These are phyloP conservation scores for Beauveria varroae DNA, from an alignment of 2,329 filamentous ascomycete species.

Conservation along the genomic window DNA sequence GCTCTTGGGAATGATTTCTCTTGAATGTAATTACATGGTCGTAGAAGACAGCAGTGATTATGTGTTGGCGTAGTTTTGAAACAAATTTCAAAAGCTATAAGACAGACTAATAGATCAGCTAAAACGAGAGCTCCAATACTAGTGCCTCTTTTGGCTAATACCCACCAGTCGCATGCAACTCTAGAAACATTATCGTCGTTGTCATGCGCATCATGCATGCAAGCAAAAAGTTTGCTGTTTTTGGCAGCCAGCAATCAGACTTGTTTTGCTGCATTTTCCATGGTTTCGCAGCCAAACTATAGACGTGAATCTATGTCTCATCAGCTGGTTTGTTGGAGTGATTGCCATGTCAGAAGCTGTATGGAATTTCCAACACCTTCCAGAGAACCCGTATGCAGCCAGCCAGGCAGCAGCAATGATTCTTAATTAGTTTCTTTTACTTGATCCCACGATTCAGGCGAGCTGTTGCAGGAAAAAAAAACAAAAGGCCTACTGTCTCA, in stretches of 20 bases:
- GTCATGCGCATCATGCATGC: not conserved
- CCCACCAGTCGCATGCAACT: not conserved
- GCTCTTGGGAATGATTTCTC: not conserved
- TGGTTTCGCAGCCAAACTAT: not conserved
- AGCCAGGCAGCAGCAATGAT: not conserved
- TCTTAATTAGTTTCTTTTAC: too few species aligned
- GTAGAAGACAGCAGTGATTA: not conserved
- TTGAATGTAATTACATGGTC: too few species aligned
- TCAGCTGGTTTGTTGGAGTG: too few species aligned
- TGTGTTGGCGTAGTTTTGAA: not conserved
- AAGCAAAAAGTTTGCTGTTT: not conserved
- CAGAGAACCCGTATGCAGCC: not conserved
- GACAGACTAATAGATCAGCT: not conserved
- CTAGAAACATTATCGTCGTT: not conserved
- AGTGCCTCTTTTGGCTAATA: not conserved
- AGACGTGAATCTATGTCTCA: not conserved
- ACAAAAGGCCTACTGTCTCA: not conserved
- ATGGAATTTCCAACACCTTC: too few species aligned
- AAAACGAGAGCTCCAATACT: not conserved
- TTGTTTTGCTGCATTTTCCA: not conserved
- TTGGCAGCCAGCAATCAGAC: not conserved
- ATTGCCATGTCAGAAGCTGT: too few species aligned
- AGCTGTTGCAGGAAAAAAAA: not conserved
- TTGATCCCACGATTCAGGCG: not conserved
- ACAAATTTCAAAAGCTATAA: not conserved